These are phyloP conservation scores for Sechiopsis laciniata DNA, from an alignment of 306 rosid genomes.

Conservation along the genomic window DNA sequence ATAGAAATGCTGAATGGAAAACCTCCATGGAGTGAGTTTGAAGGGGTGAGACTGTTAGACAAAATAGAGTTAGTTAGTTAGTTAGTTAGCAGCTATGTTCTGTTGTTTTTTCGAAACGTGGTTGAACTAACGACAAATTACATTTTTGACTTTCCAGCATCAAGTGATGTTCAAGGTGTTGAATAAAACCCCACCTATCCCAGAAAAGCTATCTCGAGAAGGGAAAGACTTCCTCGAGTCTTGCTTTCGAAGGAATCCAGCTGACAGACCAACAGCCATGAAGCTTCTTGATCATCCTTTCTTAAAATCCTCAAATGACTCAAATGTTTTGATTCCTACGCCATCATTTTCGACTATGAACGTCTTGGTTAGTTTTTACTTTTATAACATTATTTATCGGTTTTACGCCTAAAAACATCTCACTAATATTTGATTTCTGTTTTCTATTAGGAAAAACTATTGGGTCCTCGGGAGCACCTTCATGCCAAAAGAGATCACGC, in stretches of 20 bases:
- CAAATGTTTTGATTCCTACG: slow-evolving; percentile 29
- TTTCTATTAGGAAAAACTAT: slow-evolving; percentile 41
- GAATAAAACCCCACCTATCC: slow-evolving; percentile 66
- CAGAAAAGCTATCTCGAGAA: slow-evolving; percentile 60
- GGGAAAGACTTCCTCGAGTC: slow-evolving; percentile 72
- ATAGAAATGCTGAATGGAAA: slow-evolving; percentile 86
- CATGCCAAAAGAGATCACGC: slow-evolving; percentile 25
- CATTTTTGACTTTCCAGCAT: slow-evolving; percentile 45
- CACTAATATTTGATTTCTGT: not conserved
- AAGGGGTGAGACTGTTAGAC: slow-evolving; percentile 51
- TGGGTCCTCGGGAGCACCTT: slow-evolving; percentile 31
- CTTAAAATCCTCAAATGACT: slow-evolving; percentile 50
- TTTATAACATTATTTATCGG: not conserved
- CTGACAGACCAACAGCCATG: slow-evolving; percentile 65
- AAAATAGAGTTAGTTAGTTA: too few relatives aligned
- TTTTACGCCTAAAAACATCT: not conserved
- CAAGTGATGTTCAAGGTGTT: slow-evolving; percentile 96
- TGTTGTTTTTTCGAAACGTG: not conserved
- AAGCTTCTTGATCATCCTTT: slow-evolving; percentile 68
- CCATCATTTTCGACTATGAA: slow-evolving; percentile 35
- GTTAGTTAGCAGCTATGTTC: not conserved
- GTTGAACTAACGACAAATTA: not conserved
- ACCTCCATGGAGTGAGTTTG: slow-evolving; percentile 87
- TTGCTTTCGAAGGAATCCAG: slow-evolving; percentile 89
- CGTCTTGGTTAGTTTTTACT: slow-evolving; percentile 50